These are phyloP conservation scores for Starmerella tilneyi DNA, from an alignment of 805 yeast species.

Conservation along the genomic window DNA sequence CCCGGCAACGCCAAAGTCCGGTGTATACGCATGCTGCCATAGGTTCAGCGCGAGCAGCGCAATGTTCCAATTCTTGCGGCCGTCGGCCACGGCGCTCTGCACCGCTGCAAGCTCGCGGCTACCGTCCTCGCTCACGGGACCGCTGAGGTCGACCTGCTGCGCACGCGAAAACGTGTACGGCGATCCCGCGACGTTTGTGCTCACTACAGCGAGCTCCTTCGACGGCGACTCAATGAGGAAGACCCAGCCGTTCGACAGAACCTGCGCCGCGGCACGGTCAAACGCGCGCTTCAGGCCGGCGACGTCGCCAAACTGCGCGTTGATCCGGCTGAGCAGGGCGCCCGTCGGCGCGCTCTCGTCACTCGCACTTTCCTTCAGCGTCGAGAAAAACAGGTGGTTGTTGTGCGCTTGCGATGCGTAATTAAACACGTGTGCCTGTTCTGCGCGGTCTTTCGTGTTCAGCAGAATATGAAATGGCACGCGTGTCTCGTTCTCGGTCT, in stretches of 20 bases:
- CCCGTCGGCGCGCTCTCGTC: conserved; percentile 21
- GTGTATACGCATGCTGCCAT: conserved; percentile 83
- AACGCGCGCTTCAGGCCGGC: conserved; percentile 65
- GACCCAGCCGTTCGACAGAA: conserved; percentile 82
- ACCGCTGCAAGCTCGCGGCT: conserved; percentile 39
- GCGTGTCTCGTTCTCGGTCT: conserved; percentile 69
- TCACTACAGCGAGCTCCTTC: conserved; percentile 50
- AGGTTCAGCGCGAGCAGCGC: conserved; percentile 69
- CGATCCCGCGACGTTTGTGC: conserved; percentile 83
- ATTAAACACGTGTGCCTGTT: conserved; percentile 64
- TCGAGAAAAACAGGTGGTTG: conserved; percentile 70
- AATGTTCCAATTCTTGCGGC: conserved; percentile 33
- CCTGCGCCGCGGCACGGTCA: conserved; percentile 54
- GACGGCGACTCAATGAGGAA: conserved; percentile 65
- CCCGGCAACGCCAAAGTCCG: conserved; percentile 73
- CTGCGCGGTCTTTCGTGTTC: conserved; percentile 55
- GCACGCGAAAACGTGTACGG: conserved; percentile 54
- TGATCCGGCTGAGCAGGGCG: conserved; percentile 36
- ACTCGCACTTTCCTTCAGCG: conserved; percentile 38
- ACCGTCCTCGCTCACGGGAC: conserved; percentile 49
- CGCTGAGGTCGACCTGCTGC: conserved; percentile 67
- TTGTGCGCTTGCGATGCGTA: conserved; percentile 85
- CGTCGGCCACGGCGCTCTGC: conserved; percentile 32
- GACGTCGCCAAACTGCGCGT: conserved; percentile 60
- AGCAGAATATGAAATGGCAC: conserved; percentile 56